Conservation (phyloP, 441 rosid genomes). For the Erodium chrysanthum region DNA sequence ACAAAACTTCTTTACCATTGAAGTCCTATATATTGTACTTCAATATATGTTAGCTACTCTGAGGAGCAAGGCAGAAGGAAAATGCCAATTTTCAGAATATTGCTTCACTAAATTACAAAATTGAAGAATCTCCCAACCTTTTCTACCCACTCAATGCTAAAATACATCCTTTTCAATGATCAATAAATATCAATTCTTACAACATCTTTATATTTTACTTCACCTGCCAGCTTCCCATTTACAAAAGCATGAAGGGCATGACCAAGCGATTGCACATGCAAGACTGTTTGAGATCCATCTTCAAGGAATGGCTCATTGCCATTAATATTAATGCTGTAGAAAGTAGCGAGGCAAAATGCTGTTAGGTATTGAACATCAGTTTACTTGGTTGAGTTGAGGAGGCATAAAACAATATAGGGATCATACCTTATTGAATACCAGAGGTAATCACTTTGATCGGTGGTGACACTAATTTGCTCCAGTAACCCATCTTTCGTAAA, state of each 20-base stretch:
- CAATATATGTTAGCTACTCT: neutral
- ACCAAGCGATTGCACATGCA: conserved; percentile 80
- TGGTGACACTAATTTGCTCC: conserved; percentile 83
- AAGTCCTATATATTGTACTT: neutral
- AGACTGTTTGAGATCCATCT: conserved; percentile 60
- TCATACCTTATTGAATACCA: conserved; percentile 86
- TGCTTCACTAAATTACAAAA: neutral
- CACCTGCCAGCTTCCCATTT: conserved; percentile 78
- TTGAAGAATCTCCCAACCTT: conserved; percentile 1
- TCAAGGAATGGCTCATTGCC: conserved; percentile 49
- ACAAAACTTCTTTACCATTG: neutral
- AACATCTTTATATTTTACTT: conserved; percentile 5
- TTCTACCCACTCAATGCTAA: neutral
- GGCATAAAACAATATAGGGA: neutral
- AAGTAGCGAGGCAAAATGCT: conserved; percentile 8
- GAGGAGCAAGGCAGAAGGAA: neutral
- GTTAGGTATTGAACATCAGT: neutral
- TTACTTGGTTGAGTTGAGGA: conserved; percentile 6
- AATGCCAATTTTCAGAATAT: neutral
- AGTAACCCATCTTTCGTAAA: conserved; percentile 54
- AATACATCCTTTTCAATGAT: neutral
- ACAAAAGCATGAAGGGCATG: conserved; percentile 74
- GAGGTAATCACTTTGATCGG: conserved; percentile 75
- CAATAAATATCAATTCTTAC: neutral
- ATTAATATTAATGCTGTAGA: conserved; percentile 42